Evolutionary conservation across 176 grass and related monocot species (phyloP), one percentile per base, ranked within the genome.

Genomic region (Bothriochloa decipiens): DNA sequence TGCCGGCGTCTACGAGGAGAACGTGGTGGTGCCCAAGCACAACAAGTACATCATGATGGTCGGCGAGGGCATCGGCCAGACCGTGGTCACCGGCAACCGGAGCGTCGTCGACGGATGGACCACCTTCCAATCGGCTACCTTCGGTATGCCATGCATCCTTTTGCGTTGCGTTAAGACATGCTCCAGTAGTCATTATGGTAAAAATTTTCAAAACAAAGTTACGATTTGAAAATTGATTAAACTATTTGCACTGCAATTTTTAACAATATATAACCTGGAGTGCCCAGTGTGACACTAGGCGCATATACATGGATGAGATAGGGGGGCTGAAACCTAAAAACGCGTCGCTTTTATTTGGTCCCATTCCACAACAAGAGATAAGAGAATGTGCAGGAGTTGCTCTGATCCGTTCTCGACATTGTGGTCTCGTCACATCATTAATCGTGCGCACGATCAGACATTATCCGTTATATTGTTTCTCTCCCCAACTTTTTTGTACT

Each of bases 11-110:
- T 98, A 98, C 74, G 80, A 90, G n/a, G 96, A 98, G 82, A 93
- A 95, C 79, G 91, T 98, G 65, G 81, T 85, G 58, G 84, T 98
- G 50, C 60, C 87, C 26, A 88, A 91, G 64, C 88, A 81, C 65
- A 88, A 86, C 71, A 98, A 77, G 62, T 94, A 95, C 65, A 70
- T 98, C 50, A 95, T 98, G 96, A 98, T 98, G 87, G 49, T 98
- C 2, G 96, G 96, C 16, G 86, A 90, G 1, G 96, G 96, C 36
- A 92, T 98, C 27, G 89, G 87, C 12, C 85, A 85, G 52, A 98
- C 93, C 18, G 89, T 98, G 28, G 87, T 98, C 86, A 95, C 96
- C 17, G 91, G 89, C 25, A 95, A 90, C 52, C 85, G 92, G 29
- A 98, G 88, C 74, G 77, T 91, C 28, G 78, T 77, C 28, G 87